Conservation (phyloP, 129 eudicot species). For the Flaveria bidentis region DNA sequence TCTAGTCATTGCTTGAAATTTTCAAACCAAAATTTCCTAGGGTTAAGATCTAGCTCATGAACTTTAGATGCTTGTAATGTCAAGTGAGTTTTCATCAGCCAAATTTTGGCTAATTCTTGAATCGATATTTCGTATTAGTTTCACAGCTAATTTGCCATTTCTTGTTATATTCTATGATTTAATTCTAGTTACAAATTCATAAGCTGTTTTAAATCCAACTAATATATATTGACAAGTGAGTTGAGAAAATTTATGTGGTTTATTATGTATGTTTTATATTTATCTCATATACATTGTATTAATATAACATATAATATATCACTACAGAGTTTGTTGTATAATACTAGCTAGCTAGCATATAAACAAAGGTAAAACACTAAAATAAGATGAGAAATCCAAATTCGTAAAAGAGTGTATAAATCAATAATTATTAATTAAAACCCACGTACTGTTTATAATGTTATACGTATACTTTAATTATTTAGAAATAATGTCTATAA, state of each 20-base stretch:
- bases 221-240: neutral
- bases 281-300: too few species aligned
- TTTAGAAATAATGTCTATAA: neutral
- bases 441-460: neutral
- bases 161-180: neutral
- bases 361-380: too few species aligned
- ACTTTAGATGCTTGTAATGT: conserved; percentile 42
- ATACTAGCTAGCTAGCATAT: too few species aligned
- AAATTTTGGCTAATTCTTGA: conserved; percentile 42
- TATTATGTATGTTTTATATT: neutral
- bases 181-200: neutral
- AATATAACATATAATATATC: too few species aligned
- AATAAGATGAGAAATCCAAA: too few species aligned
- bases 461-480: neutral
- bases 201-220: neutral
- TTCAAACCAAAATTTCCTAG: conserved; percentile 33
- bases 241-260: neutral
- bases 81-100: conserved; percentile 35
- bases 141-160: neutral
- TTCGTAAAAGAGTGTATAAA: too few species aligned
- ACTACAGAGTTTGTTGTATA: too few species aligned
- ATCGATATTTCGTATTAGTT: conserved; percentile 16
- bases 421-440: too few species aligned
- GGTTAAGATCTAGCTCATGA: conserved; percentile 37
- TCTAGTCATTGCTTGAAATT: conserved; percentile 20